phyloP scores from a whole-genome alignment of 2,329 filamentous ascomycete species.

The Colletotrichum sp. region DNA sequence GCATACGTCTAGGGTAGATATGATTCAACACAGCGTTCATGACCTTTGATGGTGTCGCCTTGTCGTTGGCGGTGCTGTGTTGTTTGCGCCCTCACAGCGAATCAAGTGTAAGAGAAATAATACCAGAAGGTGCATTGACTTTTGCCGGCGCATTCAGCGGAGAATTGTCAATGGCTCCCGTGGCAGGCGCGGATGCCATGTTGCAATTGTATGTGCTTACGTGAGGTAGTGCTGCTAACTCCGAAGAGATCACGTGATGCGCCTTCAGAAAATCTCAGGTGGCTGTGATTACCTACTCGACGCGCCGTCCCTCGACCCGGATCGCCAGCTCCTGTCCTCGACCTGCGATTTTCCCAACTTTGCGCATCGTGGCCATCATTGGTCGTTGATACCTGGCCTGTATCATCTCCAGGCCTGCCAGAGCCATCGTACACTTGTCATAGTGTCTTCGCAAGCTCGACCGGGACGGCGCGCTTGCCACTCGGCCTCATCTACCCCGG shows the following conservation, averaged over 20 bases:
- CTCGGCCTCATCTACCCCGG: constrained; percentile 9
- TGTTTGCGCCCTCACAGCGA: background rate
- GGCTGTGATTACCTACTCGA: background rate
- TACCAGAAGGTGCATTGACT: background rate
- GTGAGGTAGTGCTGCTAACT: background rate
- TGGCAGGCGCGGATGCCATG: background rate
- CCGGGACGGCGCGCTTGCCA: constrained; percentile 7
- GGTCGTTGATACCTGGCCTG: constrained; percentile 13
- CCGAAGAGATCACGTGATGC: background rate
- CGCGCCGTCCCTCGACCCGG: constrained; percentile 10
- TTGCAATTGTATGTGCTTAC: constrained; percentile 1
- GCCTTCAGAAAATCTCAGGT: background rate
- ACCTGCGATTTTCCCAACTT: constrained; percentile 14
- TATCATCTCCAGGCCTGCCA: constrained; percentile 3
- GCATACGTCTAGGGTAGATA: background rate
- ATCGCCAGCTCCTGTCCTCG: background rate
- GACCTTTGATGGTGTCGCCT: background rate
- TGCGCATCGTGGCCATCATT: constrained; percentile 22
- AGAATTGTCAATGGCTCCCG: background rate
- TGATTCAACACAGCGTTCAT: background rate
- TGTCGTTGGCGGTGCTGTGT: background rate
- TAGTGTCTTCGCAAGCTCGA: background rate
- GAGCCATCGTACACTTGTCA: background rate
- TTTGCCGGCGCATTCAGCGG: background rate
- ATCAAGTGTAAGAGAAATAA: background rate